These are phyloP conservation scores for Boletus sp. DNA, from an alignment of 768 basidiomycete species.

Conservation along the genomic window DNA sequence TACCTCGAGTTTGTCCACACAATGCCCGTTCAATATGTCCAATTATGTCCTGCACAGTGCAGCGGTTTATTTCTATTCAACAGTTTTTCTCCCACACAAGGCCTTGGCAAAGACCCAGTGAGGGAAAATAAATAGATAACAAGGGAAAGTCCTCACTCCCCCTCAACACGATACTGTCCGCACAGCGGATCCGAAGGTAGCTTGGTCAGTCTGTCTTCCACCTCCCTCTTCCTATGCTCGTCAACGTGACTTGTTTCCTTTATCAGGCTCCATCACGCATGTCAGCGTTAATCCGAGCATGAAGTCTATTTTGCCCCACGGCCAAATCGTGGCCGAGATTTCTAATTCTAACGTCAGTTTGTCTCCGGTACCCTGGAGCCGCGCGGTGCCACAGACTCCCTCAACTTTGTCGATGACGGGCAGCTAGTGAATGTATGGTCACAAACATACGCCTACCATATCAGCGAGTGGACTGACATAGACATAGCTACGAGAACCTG, in stretches of 20 bases:
- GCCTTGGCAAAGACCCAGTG: background rate
- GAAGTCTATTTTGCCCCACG: slow-evolving; percentile 2
- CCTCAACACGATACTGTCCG: background rate
- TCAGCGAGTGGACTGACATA: too few relatives aligned
- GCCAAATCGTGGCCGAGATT: background rate
- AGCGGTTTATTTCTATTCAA: background rate
- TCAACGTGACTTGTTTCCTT: background rate
- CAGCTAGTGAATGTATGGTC: background rate
- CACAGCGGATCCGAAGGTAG: slow-evolving; percentile 3
- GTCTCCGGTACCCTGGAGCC: background rate
- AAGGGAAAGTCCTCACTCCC: background rate
- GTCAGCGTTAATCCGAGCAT: background rate
- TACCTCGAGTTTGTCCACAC: background rate
- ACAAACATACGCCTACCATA: background rate
- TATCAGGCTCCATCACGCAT: background rate
- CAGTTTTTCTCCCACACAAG: background rate
- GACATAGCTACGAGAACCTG: background rate
- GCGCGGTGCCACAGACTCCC: background rate
- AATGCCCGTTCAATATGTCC: slow-evolving; percentile 2
- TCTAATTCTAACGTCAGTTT: background rate
- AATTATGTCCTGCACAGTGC: background rate
- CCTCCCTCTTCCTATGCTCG: slow-evolving; percentile 3
- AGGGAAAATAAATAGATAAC: background rate
- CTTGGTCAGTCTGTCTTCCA: background rate
- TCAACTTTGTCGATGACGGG: background rate